Evolutionary conservation across 345 rosid species (phyloP).

Genomic region (Mercurialis annua): DNA sequence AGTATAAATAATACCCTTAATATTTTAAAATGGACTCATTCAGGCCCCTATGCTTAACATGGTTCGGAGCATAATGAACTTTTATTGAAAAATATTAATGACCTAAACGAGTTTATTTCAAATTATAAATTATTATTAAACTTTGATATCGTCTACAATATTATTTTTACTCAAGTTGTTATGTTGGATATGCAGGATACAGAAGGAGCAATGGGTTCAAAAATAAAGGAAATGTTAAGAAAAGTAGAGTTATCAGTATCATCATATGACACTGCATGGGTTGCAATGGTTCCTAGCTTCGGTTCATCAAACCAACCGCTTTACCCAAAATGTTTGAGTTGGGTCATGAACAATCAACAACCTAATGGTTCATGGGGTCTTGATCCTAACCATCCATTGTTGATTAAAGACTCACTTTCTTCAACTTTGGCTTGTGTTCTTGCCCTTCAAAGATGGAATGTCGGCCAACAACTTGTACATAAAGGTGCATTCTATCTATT

Average conservation of each 20-base stretch:
- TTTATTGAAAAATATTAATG: too few relatives aligned
- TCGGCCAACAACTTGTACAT: constrained; percentile 1
- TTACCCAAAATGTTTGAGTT: not conserved
- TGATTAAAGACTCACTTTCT: constrained; percentile 15
- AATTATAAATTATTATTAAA: too few relatives aligned
- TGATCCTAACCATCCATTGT: constrained; percentile 2
- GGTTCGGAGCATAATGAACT: too few relatives aligned
- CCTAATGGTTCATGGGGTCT: constrained; percentile 21
- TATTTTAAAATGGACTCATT: too few relatives aligned
- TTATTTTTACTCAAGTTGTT: too few relatives aligned
- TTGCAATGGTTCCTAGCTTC: constrained; percentile 1
- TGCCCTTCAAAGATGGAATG: constrained; percentile 13
- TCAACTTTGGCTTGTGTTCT: constrained; percentile 19
- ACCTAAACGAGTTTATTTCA: too few relatives aligned
- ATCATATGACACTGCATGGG: constrained; percentile 6
- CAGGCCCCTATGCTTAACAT: too few relatives aligned
- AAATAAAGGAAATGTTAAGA: not conserved
- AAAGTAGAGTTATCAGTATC: not conserved
- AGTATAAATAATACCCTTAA: too few relatives aligned
- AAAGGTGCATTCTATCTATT: constrained; percentile 9
- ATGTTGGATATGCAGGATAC: too few relatives aligned
- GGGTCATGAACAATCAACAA: constrained; percentile 9
- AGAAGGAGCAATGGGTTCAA: not conserved
- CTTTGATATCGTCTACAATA: too few relatives aligned
- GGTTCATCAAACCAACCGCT: not conserved